Conservation (phyloP, 257 asterid species). For the Ehretia macrophylla region DNA sequence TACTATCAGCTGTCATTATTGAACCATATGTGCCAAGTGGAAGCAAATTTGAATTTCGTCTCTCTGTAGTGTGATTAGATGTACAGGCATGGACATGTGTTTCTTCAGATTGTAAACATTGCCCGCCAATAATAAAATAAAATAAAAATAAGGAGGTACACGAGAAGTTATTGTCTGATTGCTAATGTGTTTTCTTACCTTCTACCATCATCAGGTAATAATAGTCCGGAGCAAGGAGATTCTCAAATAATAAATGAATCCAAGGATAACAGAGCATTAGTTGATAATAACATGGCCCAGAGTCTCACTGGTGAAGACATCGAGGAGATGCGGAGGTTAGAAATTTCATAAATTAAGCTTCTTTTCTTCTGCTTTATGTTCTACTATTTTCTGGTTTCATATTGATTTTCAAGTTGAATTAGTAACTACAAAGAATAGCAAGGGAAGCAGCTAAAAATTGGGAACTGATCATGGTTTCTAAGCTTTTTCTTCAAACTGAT, state of each 20-base stretch:
- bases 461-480: neutral
- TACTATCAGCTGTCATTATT: too few species aligned
- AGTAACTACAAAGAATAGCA: too few species aligned
- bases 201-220: slow-evolving; percentile 48
- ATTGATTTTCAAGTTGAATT: too few species aligned
- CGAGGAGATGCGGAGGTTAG: slow-evolving; percentile 70
- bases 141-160: neutral
- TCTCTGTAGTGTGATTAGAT: neutral
- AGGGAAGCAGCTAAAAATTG: neutral
- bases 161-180: neutral
- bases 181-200: slow-evolving; percentile 15
- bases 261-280: slow-evolving; percentile 77
- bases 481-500: neutral
- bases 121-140: too few species aligned
- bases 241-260: slow-evolving; percentile 34
- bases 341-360: slow-evolving; percentile 5
- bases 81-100: too few species aligned
- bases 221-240: slow-evolving; percentile 38
- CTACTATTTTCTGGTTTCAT: neutral
- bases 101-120: too few species aligned
- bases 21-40: neutral
- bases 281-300: slow-evolving; percentile 92
- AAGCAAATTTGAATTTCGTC: neutral
- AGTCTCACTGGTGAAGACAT: slow-evolving; percentile 80
- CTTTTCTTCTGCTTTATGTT: neutral